Evolutionary conservation across 805 yeast genomes (phyloP).

Genomic region (Lachancea quebecensis): DNA sequence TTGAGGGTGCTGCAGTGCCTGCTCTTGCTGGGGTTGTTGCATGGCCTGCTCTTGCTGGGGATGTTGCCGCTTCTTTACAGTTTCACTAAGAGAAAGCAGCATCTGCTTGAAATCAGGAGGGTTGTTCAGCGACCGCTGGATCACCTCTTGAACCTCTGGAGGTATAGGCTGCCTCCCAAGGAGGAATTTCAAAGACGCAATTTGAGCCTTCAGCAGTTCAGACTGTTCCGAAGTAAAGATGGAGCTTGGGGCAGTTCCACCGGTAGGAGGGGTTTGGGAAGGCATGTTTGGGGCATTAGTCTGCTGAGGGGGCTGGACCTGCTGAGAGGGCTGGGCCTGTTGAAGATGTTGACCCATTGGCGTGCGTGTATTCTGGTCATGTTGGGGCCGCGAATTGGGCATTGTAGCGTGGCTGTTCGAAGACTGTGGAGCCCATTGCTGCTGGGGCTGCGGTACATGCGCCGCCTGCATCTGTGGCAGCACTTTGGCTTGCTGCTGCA

Average conservation of each 20-base stretch:
- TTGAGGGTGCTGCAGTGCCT: not conserved
- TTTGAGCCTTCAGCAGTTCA: slow-evolving; percentile 29
- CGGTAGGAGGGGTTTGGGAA: not conserved
- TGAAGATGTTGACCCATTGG: not conserved
- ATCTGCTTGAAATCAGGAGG: slow-evolving; percentile 31
- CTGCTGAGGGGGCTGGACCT: not conserved
- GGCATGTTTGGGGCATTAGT: not conserved
- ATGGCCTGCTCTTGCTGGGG: slow-evolving; percentile 9
- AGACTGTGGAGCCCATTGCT: not conserved
- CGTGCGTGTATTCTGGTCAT: slow-evolving; percentile 8
- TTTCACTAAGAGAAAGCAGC: slow-evolving; percentile 26
- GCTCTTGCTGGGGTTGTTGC: slow-evolving; percentile 14
- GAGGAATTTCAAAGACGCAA: slow-evolving; percentile 29
- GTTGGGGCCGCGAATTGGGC: not conserved
- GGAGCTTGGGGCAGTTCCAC: not conserved
- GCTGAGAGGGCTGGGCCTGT: no score
- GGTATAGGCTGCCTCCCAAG: slow-evolving; percentile 29
- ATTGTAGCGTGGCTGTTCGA: not conserved
- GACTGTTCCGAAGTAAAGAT: slow-evolving; percentile 28
- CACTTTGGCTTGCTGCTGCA: not conserved
- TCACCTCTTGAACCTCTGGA: slow-evolving; percentile 19
- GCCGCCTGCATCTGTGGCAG: not conserved
- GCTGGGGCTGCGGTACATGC: not conserved
- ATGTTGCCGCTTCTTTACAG: slow-evolving; percentile 16
- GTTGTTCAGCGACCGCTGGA: slow-evolving; percentile 27